Evolutionary conservation across 2,329 filamentous ascomycete species (phyloP).

Genomic region (Exophiala bonariae): DNA sequence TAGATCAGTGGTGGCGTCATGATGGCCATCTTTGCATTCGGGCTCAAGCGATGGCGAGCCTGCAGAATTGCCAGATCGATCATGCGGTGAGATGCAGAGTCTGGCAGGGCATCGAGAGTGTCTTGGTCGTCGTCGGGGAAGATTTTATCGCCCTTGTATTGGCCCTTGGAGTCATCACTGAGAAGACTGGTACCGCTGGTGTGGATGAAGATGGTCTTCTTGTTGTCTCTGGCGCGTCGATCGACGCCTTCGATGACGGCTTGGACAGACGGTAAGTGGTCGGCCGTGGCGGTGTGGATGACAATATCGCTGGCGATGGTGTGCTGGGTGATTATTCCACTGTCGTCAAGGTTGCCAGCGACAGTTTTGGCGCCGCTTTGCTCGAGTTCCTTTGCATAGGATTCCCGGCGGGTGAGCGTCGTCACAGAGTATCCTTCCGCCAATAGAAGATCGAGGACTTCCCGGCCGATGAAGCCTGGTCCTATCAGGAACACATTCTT

Average conservation of each 20-base stretch:
- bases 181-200: slow-evolving; percentile 48
- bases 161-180: slow-evolving; percentile 38
- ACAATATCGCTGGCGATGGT: slow-evolving; percentile 42
- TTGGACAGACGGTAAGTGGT: slow-evolving; percentile 47
- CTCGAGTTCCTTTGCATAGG: slow-evolving; percentile 17
- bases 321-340: slow-evolving; percentile 39
- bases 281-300: slow-evolving; percentile 52
- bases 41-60: slow-evolving; percentile 36
- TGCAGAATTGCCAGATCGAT: slow-evolving; percentile 48
- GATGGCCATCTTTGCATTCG: slow-evolving; percentile 47
- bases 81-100: slow-evolving; percentile 44
- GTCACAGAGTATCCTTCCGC: slow-evolving; percentile 45
- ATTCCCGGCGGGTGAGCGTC: slow-evolving; percentile 27
- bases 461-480: slow-evolving; percentile 41
- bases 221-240: slow-evolving; percentile 37
- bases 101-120: slow-evolving; percentile 43
- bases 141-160: slow-evolving; percentile 38
- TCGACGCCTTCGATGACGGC: slow-evolving; percentile 47
- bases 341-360: slow-evolving; percentile 44
- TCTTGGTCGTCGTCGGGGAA: slow-evolving; percentile 44
- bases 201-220: slow-evolving; percentile 50
- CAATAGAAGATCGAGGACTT: slow-evolving; percentile 47
- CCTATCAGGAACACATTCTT: slow-evolving; percentile 26
- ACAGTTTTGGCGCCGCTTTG: slow-evolving; percentile 41
- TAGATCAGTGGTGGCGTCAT: slow-evolving; percentile 52